Base-by-base conservation (phyloP, 306 rosid species). In the Sindora glabra region DNA sequence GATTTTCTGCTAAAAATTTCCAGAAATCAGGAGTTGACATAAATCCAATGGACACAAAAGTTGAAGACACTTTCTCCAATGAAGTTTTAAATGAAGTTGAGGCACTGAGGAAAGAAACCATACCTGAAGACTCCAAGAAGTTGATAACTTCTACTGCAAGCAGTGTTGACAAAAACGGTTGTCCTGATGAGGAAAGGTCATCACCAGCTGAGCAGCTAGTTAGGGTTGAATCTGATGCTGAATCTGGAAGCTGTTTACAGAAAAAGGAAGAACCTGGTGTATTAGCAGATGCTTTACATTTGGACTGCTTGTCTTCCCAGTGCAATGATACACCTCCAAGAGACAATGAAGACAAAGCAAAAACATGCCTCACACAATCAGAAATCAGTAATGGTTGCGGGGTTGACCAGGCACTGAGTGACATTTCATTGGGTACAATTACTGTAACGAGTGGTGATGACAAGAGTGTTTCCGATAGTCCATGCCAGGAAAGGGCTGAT, bases 401-500 rank as follows among this genome's bases (percentile, higher is more conserved):
- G 37, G 26, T 46, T 37, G 57, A 64, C 21, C 61, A 76, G 62
- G 55, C 69, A 21, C 73, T 59, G 27, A 75, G 75, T 34, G 84
- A 52, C 14, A 40, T 71, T 62, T 73, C 82, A 29, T 65, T 42
- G 15, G 74, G 61, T 15, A 34, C 62, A 18, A 50, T 54, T 47
- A 62, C 60, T 42, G 70, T 80, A 25, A 48, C 67, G 19, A 74
- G 55, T 6, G 67, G 77, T 11, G 87, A 77, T 59, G 86, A 69
- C 32, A 80, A 71, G 72, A 72, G 55, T 30, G 66, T 56, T 30
- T 71, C 68, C 65, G 70, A 49, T 49, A 60, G 36, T 59, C 62
- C 82, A n/a, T 44, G 86, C 63, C 85, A 80, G 78, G 76, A 72
- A 77, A 87, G 95, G 75, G 97, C 97, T 0, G 85, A 84, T 58